A percentile compares a stretch with the other conserved stretches of the same genome.
These are phyloP conservation scores for Kurtzmaniella quercitrusa DNA, from an alignment of 1,139 yeast species.

Conservation along the genomic window DNA sequence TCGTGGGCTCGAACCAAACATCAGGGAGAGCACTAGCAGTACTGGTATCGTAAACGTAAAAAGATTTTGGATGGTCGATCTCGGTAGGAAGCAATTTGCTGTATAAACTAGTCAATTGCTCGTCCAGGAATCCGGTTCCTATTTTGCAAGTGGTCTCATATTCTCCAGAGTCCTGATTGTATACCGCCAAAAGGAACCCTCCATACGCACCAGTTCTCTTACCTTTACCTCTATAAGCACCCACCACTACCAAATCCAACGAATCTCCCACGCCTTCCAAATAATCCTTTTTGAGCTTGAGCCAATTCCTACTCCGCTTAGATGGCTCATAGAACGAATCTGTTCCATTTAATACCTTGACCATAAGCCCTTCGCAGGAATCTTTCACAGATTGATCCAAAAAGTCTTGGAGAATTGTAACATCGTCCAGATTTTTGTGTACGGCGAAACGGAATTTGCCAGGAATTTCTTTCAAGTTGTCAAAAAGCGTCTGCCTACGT, in stretches of 20 bases:
- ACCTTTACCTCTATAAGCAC: slow-evolving; percentile 92
- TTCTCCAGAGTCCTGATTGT: slow-evolving; percentile 85
- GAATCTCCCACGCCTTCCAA: slow-evolving; percentile 95
- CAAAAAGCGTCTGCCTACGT: slow-evolving; percentile 58
- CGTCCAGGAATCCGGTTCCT: slow-evolving; percentile 96
- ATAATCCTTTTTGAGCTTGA: slow-evolving; percentile 90
- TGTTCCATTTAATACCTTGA: slow-evolving; percentile 75
- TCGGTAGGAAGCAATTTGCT: slow-evolving; percentile 66
- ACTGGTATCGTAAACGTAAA: slow-evolving; percentile 61
- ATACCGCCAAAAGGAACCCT: slow-evolving; percentile 86
- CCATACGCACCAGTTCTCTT: slow-evolving; percentile 95
- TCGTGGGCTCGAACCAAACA: slow-evolving; percentile 93
- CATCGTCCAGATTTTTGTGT: slow-evolving; percentile 62
- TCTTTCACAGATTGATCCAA: slow-evolving; percentile 86
- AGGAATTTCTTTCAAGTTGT: slow-evolving; percentile 54
- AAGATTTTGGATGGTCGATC: slow-evolving; percentile 61
- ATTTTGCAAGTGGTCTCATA: slow-evolving; percentile 94
- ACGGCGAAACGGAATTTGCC: slow-evolving; percentile 87
- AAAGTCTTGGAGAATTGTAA: slow-evolving; percentile 79
- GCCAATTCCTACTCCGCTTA: slow-evolving; percentile 92
- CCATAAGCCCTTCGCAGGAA: slow-evolving; percentile 95
- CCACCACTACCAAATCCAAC: slow-evolving; percentile 86
- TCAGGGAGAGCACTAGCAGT: slow-evolving; percentile 73
- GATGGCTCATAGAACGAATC: slow-evolving; percentile 92
- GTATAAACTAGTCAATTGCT: slow-evolving; percentile 58